Evolutionary conservation across 2,329 filamentous ascomycete species (phyloP), one percentile per base, ranked within the genome.

Genomic region (Fusarium anguioides): DNA sequence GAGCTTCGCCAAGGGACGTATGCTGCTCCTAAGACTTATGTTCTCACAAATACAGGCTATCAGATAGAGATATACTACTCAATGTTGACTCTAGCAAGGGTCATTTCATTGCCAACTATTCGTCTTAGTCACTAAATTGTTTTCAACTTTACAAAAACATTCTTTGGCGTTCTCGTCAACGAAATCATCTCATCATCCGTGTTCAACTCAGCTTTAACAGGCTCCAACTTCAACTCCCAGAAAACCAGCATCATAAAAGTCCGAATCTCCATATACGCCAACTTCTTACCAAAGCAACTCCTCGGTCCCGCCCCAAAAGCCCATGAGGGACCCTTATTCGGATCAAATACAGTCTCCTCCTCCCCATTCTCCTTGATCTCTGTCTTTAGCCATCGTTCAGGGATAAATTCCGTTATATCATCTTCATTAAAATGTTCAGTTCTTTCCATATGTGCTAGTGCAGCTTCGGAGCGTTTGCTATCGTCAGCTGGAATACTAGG

Each of bases 341-440:
- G 33, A 10, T 72, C 61, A 60, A 72, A 72, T 5, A 49, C 41
- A 1, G 26, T 64, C 11, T 66, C 48, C 5, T 60, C 18, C 3
- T 51, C 24, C 23, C 53, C 68, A 0, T 33, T 12, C 0, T 37
- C 52, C 5, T 29, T 54, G 4, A 18, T 45, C 7, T 27, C 26
- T 1, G 54, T 72, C 41, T 47, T 53, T 1, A 81, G 69, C 79
- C 79, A 81, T 6, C 78, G 64, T 55, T 81, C 78, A 0, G 79
- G 79, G 21, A 69, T 49, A 41, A 80, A 81, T 1, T 59, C 40
- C 31, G 27, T 66, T 44, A 56, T 63, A 35, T 66, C 72, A n/a
- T 40, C 59, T 31, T 75, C 64, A 5, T 75, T 75, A 70, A 42
- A 73, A 37, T n/a, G 39, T 21, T 56, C 45, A 4, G 40, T 50